Evolutionary conservation across 23 red algal genomes (phyloP), one percentile per base, ranked within the genome.

Genomic region (Gracilaria gracilis): DNA sequence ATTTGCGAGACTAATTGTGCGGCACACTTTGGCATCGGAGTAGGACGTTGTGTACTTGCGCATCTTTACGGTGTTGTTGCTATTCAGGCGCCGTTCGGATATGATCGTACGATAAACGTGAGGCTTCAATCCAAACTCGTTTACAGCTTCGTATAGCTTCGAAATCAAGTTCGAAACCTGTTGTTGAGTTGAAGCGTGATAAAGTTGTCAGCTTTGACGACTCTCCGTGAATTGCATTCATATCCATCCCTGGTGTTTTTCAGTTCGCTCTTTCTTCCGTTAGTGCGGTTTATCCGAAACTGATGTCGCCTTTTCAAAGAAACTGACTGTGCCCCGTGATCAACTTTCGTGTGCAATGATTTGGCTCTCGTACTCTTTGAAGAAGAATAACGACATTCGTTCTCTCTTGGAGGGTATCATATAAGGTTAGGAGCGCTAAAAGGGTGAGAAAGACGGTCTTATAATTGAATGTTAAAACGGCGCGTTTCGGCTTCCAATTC

Each of bases 1-100:
- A 28, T 46, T 77, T 20, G 72, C 46, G 12, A 77, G 39, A 31
- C 72, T 77, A 24, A 77, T 31, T 0, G 72, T 77, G 40, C 72
- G 72, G 15, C 23, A 50, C 72, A 77, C 72, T 32, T 51, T 77
- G 1, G 27, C 38, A 28, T 25, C 72, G 0, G 72, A 77, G 19
- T 77, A 1, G 11, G 46, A 15, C 23, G 40, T 77, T 31, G 72
- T 6, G 23, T 49, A 20, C 23, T 77, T 77, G 40, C 72, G 72
- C 72, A 77, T 77, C 25, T 51, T 46, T 12, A 17, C 9, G 32
- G 6, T 37, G 32, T 31, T 12, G 64, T 69, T 24, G 20, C 32
- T 69, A 38, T 14, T 19, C 9, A 37, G 64, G 9, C 37, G 17
- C 24, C 0, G 64, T 14, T 37, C 27, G 64, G 7, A 69, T 69